Evolutionary conservation across 345 rosid genomes (phyloP).

Genomic region (Melaleuca quinquenervia): DNA sequence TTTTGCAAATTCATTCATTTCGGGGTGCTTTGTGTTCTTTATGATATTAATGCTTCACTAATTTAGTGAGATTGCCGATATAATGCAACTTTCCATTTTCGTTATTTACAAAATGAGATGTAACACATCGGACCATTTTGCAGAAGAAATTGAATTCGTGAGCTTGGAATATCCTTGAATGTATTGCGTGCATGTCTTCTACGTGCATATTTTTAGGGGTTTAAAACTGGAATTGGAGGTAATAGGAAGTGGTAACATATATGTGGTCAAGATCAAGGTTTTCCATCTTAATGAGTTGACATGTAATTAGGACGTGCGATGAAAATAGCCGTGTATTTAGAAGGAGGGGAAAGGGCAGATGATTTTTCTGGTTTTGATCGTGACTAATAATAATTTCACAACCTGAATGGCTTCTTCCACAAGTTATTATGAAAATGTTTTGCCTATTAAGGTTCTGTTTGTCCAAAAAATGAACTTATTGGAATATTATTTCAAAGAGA

Average conservation of each 20-base stretch:
- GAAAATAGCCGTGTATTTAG: neutral
- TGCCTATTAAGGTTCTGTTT: neutral
- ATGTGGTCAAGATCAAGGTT: neutral
- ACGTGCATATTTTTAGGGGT: neutral
- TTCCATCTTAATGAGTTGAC: neutral
- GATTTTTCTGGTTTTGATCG: neutral
- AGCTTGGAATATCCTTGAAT: neutral
- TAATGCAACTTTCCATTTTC: neutral
- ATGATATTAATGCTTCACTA: too few relatives aligned
- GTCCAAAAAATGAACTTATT: neutral
- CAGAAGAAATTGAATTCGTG: neutral
- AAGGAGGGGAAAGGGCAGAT: neutral
- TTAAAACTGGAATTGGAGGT: too few relatives aligned
- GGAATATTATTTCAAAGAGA: neutral
- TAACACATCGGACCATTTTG: neutral
- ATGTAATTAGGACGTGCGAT: neutral
- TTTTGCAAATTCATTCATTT: neutral
- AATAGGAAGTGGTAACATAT: neutral
- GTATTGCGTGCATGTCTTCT: neutral
- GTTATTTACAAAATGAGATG: neutral
- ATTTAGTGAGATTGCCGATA: neutral
- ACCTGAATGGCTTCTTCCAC: neutral
- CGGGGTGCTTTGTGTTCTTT: neutral
- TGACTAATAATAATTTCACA: neutral
- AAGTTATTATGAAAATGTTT: neutral